Evolutionary conservation across 176 grass and related monocot genomes (phyloP).

Genomic region (Neostapfia colusana): DNA sequence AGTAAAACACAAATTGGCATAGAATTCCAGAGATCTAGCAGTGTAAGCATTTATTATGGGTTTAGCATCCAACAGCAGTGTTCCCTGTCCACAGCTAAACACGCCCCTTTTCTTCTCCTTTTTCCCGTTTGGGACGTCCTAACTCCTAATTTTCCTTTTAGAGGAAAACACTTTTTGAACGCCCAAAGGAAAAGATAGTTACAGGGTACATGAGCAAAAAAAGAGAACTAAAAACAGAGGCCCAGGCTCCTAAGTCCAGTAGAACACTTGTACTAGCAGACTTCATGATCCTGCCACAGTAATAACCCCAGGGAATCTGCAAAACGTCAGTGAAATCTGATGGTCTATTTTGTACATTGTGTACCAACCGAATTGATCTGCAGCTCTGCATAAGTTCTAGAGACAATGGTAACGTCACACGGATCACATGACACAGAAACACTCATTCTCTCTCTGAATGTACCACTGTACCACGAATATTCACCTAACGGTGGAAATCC

Average conservation of each 20-base stretch:
- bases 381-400: neutral
- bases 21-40: neutral
- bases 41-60: conserved; percentile 27
- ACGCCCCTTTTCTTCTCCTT: neutral
- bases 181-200: neutral
- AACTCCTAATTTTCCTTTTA: neutral
- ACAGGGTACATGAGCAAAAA: neutral
- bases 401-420: conserved; percentile 8
- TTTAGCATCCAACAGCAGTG: conserved; percentile 31
- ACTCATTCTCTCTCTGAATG: neutral
- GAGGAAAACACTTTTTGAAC: neutral
- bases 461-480: conserved; percentile 10
- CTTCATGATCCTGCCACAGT: neutral
- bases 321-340: neutral
- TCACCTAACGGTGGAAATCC: conserved; percentile 8
- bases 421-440: conserved; percentile 18
- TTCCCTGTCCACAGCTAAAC: neutral
- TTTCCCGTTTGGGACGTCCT: neutral
- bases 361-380: conserved; percentile 4
- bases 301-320: neutral
- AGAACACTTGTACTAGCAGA: neutral
- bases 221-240: neutral
- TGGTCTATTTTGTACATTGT: neutral
- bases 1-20: neutral
- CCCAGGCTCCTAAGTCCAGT: neutral